Evolutionary conservation across 2,329 filamentous ascomycete genomes (phyloP), one percentile per base, ranked within the genome.

Genomic region (Ceratocystis colombiana): DNA sequence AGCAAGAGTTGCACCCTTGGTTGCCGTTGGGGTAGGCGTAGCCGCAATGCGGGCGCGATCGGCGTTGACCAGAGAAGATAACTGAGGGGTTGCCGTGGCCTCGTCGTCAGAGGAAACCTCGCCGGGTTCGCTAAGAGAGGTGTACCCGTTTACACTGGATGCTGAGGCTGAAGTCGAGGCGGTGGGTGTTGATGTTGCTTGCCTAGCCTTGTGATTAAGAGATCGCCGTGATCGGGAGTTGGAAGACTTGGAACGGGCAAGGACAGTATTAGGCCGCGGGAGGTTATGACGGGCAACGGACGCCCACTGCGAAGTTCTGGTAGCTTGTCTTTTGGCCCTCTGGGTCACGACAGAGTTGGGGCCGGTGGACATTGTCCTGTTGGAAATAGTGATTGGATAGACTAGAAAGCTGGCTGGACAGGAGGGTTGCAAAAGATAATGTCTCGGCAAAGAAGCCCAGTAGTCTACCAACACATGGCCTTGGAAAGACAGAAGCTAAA

Each of bases 391-490:
- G 15, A 7, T 17, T 41, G 22, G 17, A 37, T 33, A 55, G 46
- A 20, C 25, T 5, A 44, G 46, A 55, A 41, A 15, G 3, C 37
- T 15, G 17, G 46, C 17, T 41, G 15, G 30, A 44, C 30, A 55
- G 25, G 30, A 50, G 50, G 22, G 37, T 8, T 22, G n/a, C 20
- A n/a, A 8, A 20, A 53, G 46, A 66, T 25, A 8, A 10, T 22
- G 64, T 66, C 57, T 66, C 61, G 64, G 55, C 57, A 59, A 45
- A 22, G 20, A 57, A 28, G 59, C 61, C 57, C 44, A 10, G 22
- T 41, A 44, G 30, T 66, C 64, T 66, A 66, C 41, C 20, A 28
- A 62, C n/a, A 66, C 64, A 66, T 66, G 64, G 59, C 64, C 64
- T 61, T 48, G 25, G 33, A 44, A 20, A 53, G 44, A 50, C 33